Evolutionary conservation across 495 filamentous ascomycete genomes (phyloP), one percentile per base, ranked within the genome.

Genomic region (Hyaloscypha hepaticicola): DNA sequence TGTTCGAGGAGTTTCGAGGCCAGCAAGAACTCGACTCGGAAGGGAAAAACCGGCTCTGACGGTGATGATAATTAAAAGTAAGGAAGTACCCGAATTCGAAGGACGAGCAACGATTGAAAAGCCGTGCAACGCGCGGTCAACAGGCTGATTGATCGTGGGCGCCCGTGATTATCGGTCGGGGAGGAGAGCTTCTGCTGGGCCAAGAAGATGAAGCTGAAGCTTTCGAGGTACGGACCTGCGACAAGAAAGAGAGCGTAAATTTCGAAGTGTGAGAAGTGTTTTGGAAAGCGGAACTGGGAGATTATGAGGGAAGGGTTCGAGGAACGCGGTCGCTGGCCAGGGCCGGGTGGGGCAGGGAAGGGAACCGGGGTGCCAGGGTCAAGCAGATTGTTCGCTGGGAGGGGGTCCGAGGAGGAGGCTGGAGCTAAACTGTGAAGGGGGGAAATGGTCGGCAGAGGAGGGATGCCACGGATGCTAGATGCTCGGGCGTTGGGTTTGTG

Each of bases 21-120:
- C 70, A 72, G 70, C 70, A 69, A 64, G 67, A 72, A 72, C 70
- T 72, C 70, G 70, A 72, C 70, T 72, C 67, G 63, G 66, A 52
- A 64, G 29, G 53, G 28, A 50, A 61, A 64, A 64, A 69, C 69
- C 69, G 69, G 52, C 66, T 69, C 61, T 38, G 31, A 50, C 60
- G 66, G 58, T 63, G 65, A 51, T 51, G 60, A 62, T 50, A 61
- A 68, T 59, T 63, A 66, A 63, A 66, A 68, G 65, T n/a, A 66
- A 66, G 58, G 60, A 65, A 66, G 68, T 49, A 64, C 48, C 55
- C 68, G 57, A 68, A 64, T 53, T 63, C 22, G 63, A 57, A 60
- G 31, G 49, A 50, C 61, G 34, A 50, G 48, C 60, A 61, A 51
- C 66, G 66, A 63, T 50, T 48, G 61, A 61, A 67, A 50, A 64